Evolutionary conservation across 2,329 filamentous ascomycete species (phyloP).

Genomic region (Aspergillus intermedius): DNA sequence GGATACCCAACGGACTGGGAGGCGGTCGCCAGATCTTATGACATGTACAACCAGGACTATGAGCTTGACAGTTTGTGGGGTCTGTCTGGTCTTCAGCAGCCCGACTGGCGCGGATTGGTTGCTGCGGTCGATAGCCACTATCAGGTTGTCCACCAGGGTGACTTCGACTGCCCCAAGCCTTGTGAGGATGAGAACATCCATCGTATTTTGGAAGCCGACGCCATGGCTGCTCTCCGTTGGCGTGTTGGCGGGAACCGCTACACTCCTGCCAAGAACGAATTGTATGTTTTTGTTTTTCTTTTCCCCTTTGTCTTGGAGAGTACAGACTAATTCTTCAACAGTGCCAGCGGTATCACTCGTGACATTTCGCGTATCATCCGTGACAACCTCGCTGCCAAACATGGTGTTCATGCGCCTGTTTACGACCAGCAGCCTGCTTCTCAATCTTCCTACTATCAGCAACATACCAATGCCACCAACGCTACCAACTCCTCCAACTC

Average conservation of each 20-base stretch:
- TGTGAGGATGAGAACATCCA: constrained; percentile 32
- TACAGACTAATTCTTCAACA: constrained; percentile 20
- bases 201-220: constrained; percentile 31
- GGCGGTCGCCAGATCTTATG: constrained; percentile 29
- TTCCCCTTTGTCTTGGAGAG: background rate
- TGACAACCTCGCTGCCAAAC: constrained; percentile 25
- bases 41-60: constrained; percentile 33
- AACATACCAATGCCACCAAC: constrained; percentile 1
- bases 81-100: constrained; percentile 35
- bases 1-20: constrained; percentile 37
- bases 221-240: constrained; percentile 28
- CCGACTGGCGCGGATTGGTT: constrained; percentile 38
- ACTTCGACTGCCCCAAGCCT: constrained; percentile 21
- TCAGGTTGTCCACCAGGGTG: constrained; percentile 33
- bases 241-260: constrained; percentile 28
- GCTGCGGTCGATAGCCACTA: constrained; percentile 41
- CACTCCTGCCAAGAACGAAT: constrained; percentile 31
- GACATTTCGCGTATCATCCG: constrained; percentile 38
- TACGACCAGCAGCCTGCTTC: constrained; percentile 7
- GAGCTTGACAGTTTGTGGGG: constrained; percentile 38
- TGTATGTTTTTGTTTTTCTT: constrained; percentile 24
- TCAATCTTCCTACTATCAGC: constrained; percentile 1
- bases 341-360: constrained; percentile 36
- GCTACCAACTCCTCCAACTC: constrained; percentile 3
- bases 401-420: constrained; percentile 8